Conservation (phyloP, 768 basidiomycete species). For the Kwoniella europaea region DNA sequence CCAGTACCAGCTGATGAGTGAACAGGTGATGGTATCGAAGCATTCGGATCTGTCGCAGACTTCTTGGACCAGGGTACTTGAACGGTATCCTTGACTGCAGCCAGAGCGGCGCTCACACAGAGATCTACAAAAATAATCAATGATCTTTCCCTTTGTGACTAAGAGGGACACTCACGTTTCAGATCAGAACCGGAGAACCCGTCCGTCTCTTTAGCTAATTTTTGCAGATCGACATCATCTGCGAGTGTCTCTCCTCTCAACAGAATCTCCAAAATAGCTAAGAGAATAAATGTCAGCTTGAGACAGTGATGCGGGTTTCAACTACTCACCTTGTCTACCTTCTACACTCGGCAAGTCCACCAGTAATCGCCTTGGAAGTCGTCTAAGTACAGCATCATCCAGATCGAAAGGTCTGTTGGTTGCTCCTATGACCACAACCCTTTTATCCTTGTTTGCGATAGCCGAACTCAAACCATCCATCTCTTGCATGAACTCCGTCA, state of each 20-base stretch:
- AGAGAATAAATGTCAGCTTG: neutral
- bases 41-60: constrained; percentile 33
- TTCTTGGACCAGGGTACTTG: constrained; percentile 72
- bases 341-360: constrained; percentile 86
- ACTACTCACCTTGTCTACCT: constrained; percentile 73
- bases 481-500: constrained; percentile 64
- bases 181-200: constrained; percentile 93
- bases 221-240: constrained; percentile 46
- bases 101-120: constrained; percentile 88
- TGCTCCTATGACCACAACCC: constrained; percentile 88
- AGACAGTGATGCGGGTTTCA: neutral
- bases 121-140: constrained; percentile 65
- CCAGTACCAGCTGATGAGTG: constrained; percentile 15
- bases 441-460: constrained; percentile 75
- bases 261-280: constrained; percentile 86
- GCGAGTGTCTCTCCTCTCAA: constrained; percentile 75
- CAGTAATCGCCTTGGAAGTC: constrained; percentile 81
- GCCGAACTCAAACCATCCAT: constrained; percentile 79
- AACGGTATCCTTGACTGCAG: constrained; percentile 84
- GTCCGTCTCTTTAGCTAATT: constrained; percentile 50
- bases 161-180: constrained; percentile 70
- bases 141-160: neutral
- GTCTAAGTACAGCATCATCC: constrained; percentile 82
- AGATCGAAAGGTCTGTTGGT: constrained; percentile 70
- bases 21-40: neutral